Conservation (phyloP, 2,329 filamentous ascomycete genomes). For the Drechslera avenae region DNA sequence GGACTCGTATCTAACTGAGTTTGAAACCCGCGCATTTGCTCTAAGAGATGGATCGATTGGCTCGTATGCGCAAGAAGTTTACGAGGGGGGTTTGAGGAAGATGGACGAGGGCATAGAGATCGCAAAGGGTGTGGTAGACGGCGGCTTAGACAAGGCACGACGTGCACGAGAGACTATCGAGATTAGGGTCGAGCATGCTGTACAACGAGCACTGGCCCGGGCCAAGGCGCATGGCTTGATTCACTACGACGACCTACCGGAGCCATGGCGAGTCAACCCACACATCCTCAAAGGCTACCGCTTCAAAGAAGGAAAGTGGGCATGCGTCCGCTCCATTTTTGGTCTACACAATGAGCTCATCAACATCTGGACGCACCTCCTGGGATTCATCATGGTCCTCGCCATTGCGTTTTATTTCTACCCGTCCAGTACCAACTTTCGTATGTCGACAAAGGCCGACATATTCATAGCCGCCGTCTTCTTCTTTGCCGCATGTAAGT, state of each 20-base stretch:
- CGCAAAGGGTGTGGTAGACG: slow-evolving; percentile 77
- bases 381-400: slow-evolving; percentile 87
- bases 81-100: slow-evolving; percentile 78
- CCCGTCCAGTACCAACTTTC: slow-evolving; percentile 84
- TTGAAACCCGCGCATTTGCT: slow-evolving; percentile 81
- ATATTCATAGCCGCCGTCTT: slow-evolving; percentile 91
- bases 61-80: slow-evolving; percentile 71
- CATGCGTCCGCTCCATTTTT: slow-evolving; percentile 84
- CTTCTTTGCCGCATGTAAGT: slow-evolving; percentile 95
- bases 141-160: slow-evolving; percentile 80
- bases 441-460: slow-evolving; percentile 82
- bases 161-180: slow-evolving; percentile 70
- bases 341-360: slow-evolving; percentile 88
- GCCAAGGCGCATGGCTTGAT: slow-evolving; percentile 84
- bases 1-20: slow-evolving; percentile 81
- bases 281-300: slow-evolving; percentile 92
- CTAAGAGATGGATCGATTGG: slow-evolving; percentile 77
- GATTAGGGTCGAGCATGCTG: slow-evolving; percentile 75
- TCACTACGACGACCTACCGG: slow-evolving; percentile 84
- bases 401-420: slow-evolving; percentile 96
- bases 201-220: slow-evolving; percentile 75
- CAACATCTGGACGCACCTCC: slow-evolving; percentile 96
- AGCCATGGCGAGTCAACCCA: slow-evolving; percentile 93
- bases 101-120: slow-evolving; percentile 78
- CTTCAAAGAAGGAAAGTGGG: slow-evolving; percentile 88